Evolutionary conservation across 2,329 filamentous ascomycete genomes (phyloP), one percentile per base, ranked within the genome.

Genomic region (Trichoderma breve): DNA sequence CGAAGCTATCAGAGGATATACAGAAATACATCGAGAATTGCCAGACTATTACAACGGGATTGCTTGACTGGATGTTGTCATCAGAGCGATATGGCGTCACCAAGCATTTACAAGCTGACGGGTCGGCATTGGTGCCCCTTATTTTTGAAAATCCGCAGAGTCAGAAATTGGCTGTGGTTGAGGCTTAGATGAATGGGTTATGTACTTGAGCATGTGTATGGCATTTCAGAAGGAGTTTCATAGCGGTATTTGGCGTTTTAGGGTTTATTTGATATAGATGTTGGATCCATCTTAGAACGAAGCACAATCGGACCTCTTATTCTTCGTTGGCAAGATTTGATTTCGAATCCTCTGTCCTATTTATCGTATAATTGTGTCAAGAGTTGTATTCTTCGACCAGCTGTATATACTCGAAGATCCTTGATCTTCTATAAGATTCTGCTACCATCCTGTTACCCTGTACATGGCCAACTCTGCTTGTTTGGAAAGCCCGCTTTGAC

Each of bases 31-130:
- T 67, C 12, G 21, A 67, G 5, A 67, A 67, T 8, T 67, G 64
- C 24, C 64, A 67, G 24, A 67, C 64, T 8, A 67, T 67, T 24
- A 51, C 51, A 5, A 67, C 64, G 12, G 64, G 64, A 3, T 21
- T 67, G 9, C 30, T 67, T 9, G 64, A 67, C 36, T 67, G 64
- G 64, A 67, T 67, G 64, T n/a, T 67, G 32, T 18, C 26, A 15
- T 67, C 64, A 8, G 51, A 67, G 28, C n/a, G 64, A 28, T 67
- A 67, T n/a, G 51, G 51, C 4, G 21, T 67, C 15, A 24, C 12
- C 15, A 67, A 57, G 14, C 15, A 67, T 57, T 51, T 67, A 9
- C 64, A 67, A 8, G 64, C 47, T 18, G 64, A 67, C 9, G 64
- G 64, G 0, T 67, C 64, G 21, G 64, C 64, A 24, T 24, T 67